Evolutionary conservation across 1,284 basidiomycete species (phyloP).

Genomic region (Ceratobasidium sp.): DNA sequence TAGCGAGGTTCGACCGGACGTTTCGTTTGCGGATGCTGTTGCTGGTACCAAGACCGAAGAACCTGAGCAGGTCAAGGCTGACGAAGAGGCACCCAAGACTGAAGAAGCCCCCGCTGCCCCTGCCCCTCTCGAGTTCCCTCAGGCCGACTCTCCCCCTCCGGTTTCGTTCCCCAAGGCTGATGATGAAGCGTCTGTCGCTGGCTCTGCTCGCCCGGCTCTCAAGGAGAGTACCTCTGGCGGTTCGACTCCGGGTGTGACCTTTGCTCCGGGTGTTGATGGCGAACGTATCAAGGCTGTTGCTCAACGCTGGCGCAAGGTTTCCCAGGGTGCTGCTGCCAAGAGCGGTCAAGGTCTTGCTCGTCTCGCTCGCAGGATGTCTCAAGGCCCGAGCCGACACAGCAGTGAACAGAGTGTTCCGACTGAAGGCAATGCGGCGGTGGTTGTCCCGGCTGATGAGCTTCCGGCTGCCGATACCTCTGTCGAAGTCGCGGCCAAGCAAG

Average conservation of each 20-base stretch:
- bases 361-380: slow-evolving; percentile 14
- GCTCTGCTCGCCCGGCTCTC: slow-evolving; percentile 1
- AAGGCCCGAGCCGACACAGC: slow-evolving; percentile 15
- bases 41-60: slow-evolving; percentile 6
- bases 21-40: slow-evolving; percentile 34
- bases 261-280: slow-evolving; percentile 14
- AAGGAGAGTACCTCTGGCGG: slow-evolving; percentile 3
- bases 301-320: slow-evolving; percentile 18
- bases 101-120: background rate
- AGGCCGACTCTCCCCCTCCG: background rate
- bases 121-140: background rate
- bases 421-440: background rate
- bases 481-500: background rate
- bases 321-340: slow-evolving; percentile 21
- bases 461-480: background rate
- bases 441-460: background rate
- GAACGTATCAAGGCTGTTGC: slow-evolving; percentile 25
- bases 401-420: background rate
- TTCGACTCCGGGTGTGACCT: slow-evolving; percentile 10
- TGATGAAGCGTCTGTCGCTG: slow-evolving; percentile 10
- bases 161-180: slow-evolving; percentile 22
- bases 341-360: slow-evolving; percentile 22
- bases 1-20: slow-evolving; percentile 7
- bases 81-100: background rate
- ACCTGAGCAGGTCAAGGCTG: background rate